phyloP scores from a whole-genome alignment of 1,284 basidiomycete species.

The Cryptococcus jaspeensis region DNA sequence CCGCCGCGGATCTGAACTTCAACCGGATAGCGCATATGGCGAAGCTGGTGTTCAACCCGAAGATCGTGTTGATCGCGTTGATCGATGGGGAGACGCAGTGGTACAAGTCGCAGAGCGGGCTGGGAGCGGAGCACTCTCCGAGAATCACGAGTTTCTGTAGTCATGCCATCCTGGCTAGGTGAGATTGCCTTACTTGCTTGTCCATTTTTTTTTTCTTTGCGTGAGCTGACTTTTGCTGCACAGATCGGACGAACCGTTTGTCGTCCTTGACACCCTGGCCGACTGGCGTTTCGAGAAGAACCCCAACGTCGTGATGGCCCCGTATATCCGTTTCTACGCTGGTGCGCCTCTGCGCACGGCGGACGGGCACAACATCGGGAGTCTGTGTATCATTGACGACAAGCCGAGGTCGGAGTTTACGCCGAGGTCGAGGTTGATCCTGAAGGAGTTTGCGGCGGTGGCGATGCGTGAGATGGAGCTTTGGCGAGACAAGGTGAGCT shows the following conservation, averaged over 20 bases:
- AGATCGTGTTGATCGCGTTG: constrained; percentile 76
- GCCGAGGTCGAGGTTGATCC: constrained; percentile 81
- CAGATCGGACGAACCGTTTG: constrained; percentile 82
- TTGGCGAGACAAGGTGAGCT: constrained; percentile 79
- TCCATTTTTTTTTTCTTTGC: neutral
- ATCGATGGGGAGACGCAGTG: constrained; percentile 81
- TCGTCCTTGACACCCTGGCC: constrained; percentile 71
- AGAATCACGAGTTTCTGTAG: constrained; percentile 74
- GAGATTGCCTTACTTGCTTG: constrained; percentile 25
- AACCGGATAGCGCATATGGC: constrained; percentile 84
- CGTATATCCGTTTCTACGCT: constrained; percentile 83
- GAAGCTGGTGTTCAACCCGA: constrained; percentile 88
- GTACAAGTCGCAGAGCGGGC: constrained; percentile 78
- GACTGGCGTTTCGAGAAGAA: constrained; percentile 82
- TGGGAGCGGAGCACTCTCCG: constrained; percentile 59
- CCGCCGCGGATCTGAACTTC: constrained; percentile 81
- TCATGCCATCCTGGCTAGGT: constrained; percentile 80
- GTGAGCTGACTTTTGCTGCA: neutral
- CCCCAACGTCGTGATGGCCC: constrained; percentile 69
- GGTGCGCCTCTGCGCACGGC: constrained; percentile 83
- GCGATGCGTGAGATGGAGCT: constrained; percentile 96
- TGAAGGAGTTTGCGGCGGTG: constrained; percentile 90
- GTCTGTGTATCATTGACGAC: constrained; percentile 82
- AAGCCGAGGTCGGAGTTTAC: constrained; percentile 79
- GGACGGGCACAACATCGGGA: constrained; percentile 88